A percentile compares a stretch with the other conserved stretches of the same genome.
phyloP scores from a whole-genome alignment of 2,329 filamentous ascomycete genomes.

The Aciculosporium take region DNA sequence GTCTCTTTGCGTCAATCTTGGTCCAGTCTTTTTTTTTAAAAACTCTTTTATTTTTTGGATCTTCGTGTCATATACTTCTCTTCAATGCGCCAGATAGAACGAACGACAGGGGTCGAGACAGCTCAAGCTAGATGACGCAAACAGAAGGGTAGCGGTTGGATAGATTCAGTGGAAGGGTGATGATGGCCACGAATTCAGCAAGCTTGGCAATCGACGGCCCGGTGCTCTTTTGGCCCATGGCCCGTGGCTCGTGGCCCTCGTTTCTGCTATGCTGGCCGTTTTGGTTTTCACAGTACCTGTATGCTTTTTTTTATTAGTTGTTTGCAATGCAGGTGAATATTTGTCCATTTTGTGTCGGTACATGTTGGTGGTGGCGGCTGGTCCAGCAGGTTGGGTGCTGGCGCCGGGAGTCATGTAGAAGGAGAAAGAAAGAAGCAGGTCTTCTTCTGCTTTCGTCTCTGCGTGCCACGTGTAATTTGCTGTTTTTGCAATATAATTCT shows the following conservation, averaged over 20 bases:
- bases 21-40: neutral
- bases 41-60: slow-evolving; percentile 12
- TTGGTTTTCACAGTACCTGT: slow-evolving; percentile 1
- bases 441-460: too few species aligned
- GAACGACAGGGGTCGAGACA: neutral
- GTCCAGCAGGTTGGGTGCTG: too few species aligned
- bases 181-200: neutral
- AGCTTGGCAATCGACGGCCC: neutral
- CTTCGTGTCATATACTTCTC: slow-evolving; percentile 22
- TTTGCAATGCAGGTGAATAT: slow-evolving; percentile 2
- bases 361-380: too few species aligned
- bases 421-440: too few species aligned
- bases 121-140: neutral
- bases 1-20: too few species aligned
- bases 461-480: too few species aligned
- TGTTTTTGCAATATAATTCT: too few species aligned
- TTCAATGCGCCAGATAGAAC: slow-evolving; percentile 7
- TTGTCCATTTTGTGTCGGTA: too few species aligned
- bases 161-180: neutral
- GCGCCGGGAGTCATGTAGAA: too few species aligned
- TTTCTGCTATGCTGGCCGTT: neutral
- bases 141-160: neutral
- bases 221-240: neutral
- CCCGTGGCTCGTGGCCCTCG: neutral
- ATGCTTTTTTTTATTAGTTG: slow-evolving; percentile 6